Base-by-base conservation (phyloP, 441 rosid species). In the Hypseocharis bilobata region DNA sequence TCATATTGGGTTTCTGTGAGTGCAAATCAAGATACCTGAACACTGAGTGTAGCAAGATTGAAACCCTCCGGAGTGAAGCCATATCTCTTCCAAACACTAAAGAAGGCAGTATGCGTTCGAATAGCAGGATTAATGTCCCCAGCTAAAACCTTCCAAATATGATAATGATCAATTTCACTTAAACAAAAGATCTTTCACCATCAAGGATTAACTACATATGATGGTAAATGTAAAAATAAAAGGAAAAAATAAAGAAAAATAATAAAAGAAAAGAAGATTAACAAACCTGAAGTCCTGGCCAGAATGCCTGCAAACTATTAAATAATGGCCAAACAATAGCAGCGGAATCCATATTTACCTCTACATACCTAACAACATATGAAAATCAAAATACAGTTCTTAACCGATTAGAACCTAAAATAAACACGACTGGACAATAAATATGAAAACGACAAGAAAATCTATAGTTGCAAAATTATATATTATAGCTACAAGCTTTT, bases 321-420 rank as follows among this genome's bases (percentile, higher is more conserved):
- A 91, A 93, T 63, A 93, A 71, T 44, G 96, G 97, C 97, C 97
- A 93, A 56, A 93, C 98, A 61, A 93, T 87, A 71, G 95, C 93
- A 72, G 86, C 97, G 30, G 99, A 93, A 78, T 93, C 99, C 99
- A 91, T 93, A 77, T 93, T 93, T 71, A 93, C 97, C 76, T 93
- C 99, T 32, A 93, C 97, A 79, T 93, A 93, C 97, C 99, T 93
- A 71, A 49, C 74, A 34, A 63, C 16, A 58, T 26, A 66, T 17
- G 23, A 63, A 29, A 66, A 3, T 28, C 56, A 76, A 71, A 42
- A 74, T 64, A 26, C 49, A 67, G 68, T 16, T 63, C 62, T 34
- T 14, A 62, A 60, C 70, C 62, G 44, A 20, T 36, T 67, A 29
- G 45, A 23, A 63, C 26, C 7, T 19, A 29, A 2, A 51, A 26